phyloP scores from a whole-genome alignment of 2,329 filamentous ascomycete genomes.

The Aspergillus arachidicola region DNA sequence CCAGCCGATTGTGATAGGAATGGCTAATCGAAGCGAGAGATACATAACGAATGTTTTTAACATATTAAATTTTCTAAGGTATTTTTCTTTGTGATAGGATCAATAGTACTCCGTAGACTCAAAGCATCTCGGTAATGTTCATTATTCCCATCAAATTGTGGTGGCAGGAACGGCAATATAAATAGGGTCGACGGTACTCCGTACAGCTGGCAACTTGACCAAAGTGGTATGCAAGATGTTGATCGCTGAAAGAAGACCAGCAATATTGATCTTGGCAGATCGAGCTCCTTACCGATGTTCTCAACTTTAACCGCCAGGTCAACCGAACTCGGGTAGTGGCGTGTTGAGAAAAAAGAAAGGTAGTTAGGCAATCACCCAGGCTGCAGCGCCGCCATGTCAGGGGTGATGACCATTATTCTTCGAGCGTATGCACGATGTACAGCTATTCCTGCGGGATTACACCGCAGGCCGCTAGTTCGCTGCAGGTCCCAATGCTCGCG shows the following conservation, averaged over 20 bases:
- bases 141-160: neutral
- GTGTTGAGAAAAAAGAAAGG: neutral
- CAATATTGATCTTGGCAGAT: neutral
- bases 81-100: neutral
- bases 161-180: neutral
- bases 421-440: constrained; percentile 3
- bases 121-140: neutral
- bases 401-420: constrained; percentile 12
- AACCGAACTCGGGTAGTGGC: constrained; percentile 5
- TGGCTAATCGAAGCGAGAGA: neutral
- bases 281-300: constrained; percentile 16
- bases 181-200: neutral
- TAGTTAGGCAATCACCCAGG: constrained; percentile 3
- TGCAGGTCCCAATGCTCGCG: constrained; percentile 21
- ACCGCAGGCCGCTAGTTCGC: constrained; percentile 16
- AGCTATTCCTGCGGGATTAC: constrained; percentile 12
- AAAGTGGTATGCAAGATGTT: neutral
- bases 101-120: no score
- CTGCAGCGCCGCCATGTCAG: constrained; percentile 18
- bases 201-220: neutral
- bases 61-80: neutral
- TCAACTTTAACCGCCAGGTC: constrained; percentile 15
- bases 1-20: neutral
- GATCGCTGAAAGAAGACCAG: neutral
- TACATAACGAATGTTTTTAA: neutral